Evolutionary conservation across 2,329 filamentous ascomycete species (phyloP).

Genomic region (Hypoxylon sp.): DNA sequence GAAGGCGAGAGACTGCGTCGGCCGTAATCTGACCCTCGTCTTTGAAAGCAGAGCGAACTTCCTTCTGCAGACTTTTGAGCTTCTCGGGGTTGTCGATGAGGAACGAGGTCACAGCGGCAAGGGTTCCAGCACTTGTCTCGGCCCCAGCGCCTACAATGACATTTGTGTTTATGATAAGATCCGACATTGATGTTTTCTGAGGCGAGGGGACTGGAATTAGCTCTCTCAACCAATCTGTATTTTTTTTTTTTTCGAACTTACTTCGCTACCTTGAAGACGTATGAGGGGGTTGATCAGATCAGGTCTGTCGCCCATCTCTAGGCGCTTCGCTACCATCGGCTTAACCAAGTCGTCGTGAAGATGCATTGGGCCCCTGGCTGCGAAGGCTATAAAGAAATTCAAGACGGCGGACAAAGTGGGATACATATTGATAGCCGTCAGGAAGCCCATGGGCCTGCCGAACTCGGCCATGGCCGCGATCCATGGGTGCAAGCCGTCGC

Average conservation of each 20-base stretch:
- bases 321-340: conserved; percentile 14
- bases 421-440: conserved; percentile 21
- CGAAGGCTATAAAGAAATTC: conserved; percentile 1
- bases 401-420: conserved; percentile 4
- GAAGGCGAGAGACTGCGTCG: conserved; percentile 32
- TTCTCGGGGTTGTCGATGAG: conserved; percentile 48
- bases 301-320: conserved; percentile 10
- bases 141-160: conserved; percentile 52
- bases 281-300: conserved; percentile 18
- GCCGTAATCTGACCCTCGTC: conserved; percentile 45
- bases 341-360: conserved; percentile 2
- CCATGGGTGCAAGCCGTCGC: conserved; percentile 20
- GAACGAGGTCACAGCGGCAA: conserved; percentile 49
- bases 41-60: conserved; percentile 51
- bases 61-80: conserved; percentile 48
- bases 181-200: conserved; percentile 2
- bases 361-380: neutral
- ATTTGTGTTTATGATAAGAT: conserved; percentile 7
- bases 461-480: conserved; percentile 9
- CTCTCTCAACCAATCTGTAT: neutral
- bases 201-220: neutral
- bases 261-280: conserved; percentile 9
- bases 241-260: neutral
- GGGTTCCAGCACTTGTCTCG: conserved; percentile 55
- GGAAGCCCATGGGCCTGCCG: conserved; percentile 3